A percentile compares a stretch with the other conserved stretches of the same genome.
Conservation (phyloP, 2,329 filamentous ascomycete genomes). For the Colletotrichum magnum region DNA sequence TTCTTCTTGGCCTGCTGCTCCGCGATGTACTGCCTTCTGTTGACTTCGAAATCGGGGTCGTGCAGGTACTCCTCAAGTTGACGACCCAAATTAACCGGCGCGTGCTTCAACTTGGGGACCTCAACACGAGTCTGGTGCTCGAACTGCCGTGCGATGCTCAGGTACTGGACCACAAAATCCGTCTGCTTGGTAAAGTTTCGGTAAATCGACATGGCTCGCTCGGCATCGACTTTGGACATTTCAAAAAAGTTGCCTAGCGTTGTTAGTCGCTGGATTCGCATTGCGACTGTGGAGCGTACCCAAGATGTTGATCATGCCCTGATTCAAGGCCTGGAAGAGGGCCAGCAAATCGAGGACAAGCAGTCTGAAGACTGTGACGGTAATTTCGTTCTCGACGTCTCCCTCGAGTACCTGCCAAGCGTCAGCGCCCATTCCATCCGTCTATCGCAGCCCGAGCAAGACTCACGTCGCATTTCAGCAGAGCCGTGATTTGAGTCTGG, state of each 20-base stretch:
- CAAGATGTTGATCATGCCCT: slow-evolving; percentile 96
- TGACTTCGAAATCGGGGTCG: slow-evolving; percentile 95
- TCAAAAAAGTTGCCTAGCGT: slow-evolving; percentile 92
- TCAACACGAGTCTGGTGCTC: slow-evolving; percentile 93
- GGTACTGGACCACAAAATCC: slow-evolving; percentile 90
- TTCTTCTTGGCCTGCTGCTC: slow-evolving; percentile 82
- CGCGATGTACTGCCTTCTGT: slow-evolving; percentile 90
- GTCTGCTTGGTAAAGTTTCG: slow-evolving; percentile 93
- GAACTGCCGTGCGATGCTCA: slow-evolving; percentile 88
- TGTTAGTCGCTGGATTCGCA: slow-evolving; percentile 24
- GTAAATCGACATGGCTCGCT: slow-evolving; percentile 92
- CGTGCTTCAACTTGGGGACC: slow-evolving; percentile 97
- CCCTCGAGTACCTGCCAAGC: slow-evolving; percentile 79
- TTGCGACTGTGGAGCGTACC: slow-evolving; percentile 67
- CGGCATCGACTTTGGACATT: slow-evolving; percentile 94
- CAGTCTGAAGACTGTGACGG: slow-evolving; percentile 91
- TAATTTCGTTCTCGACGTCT: slow-evolving; percentile 97
- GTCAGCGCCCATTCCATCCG: slow-evolving; percentile 26
- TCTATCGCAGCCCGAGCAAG: neutral
- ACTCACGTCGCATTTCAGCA: slow-evolving; percentile 91
- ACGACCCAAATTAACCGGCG: slow-evolving; percentile 89
- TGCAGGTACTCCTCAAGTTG: slow-evolving; percentile 95
- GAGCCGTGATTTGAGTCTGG: slow-evolving; percentile 86
- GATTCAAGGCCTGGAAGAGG: slow-evolving; percentile 95
- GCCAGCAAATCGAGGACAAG: slow-evolving; percentile 91